phyloP scores from a whole-genome alignment of 345 rosid genomes.

The Heritiera fomes region DNA sequence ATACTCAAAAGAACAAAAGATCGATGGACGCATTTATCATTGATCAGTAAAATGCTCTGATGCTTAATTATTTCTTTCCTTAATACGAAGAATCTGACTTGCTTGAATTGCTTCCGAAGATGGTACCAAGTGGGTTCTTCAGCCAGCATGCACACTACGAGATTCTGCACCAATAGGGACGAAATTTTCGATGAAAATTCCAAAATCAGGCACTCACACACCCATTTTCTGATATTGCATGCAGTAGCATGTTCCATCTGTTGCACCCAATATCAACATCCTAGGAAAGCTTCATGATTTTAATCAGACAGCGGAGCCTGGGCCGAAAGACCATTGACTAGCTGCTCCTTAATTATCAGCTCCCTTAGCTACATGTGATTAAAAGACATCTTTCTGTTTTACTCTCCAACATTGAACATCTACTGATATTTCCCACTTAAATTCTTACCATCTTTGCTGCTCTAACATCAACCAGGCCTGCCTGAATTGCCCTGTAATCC shows the following conservation, averaged over 20 bases:
- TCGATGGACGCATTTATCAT: background rate
- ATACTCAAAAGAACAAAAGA: background rate
- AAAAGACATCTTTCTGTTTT: background rate
- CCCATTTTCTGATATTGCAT: background rate
- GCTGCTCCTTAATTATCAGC: background rate
- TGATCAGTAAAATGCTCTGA: background rate
- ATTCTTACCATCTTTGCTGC: background rate
- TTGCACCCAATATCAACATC: background rate
- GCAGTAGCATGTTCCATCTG: background rate
- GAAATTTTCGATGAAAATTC: background rate
- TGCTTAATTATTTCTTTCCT: background rate
- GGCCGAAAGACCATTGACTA: background rate
- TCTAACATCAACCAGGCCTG: background rate
- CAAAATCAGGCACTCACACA: background rate
- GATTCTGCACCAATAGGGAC: background rate
- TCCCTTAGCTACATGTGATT: background rate
- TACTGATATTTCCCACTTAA: background rate
- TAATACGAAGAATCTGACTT: background rate
- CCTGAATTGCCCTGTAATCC: background rate
- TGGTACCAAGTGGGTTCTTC: constrained; percentile 1
- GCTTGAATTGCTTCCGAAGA: background rate
- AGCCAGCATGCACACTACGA: background rate
- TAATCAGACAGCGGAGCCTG: background rate
- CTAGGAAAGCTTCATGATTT: background rate
- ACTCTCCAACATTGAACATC: background rate